phyloP scores from a whole-genome alignment of 1,139 yeast genomes.

The Yamadazyma membranifaciens region DNA sequence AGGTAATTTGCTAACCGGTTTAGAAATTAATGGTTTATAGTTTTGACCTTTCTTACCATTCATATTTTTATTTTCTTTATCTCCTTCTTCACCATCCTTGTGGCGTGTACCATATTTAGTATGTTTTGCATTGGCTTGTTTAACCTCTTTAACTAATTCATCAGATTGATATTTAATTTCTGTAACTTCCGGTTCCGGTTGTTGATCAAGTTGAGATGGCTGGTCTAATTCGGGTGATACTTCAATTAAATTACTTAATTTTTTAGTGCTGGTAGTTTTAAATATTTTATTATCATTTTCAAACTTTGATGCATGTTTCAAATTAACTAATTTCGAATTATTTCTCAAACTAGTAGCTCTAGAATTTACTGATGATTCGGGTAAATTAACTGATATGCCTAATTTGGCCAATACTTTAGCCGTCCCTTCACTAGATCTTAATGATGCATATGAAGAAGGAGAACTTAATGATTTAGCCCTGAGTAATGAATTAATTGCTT shows the following conservation, averaged over 20 bases:
- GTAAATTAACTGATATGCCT: constrained; percentile 36
- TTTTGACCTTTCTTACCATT: neutral
- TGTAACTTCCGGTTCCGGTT: too few species aligned
- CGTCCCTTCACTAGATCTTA: constrained; percentile 27
- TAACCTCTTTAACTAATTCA: neutral
- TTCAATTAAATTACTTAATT: constrained; percentile 34
- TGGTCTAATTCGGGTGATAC: constrained; percentile 19
- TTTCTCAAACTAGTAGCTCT: neutral
- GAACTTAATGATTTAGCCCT: constrained; percentile 40
- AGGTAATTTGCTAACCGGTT: constrained; percentile 8
- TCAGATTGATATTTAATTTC: neutral
- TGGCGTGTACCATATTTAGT: neutral
- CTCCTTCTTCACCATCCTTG: neutral
- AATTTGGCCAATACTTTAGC: constrained; percentile 41
- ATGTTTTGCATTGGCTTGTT: neutral
- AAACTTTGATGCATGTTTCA: constrained; percentile 15
- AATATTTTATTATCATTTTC: constrained; percentile 13
- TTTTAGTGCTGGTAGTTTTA: constrained; percentile 47
- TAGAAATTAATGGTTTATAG: constrained; percentile 5
- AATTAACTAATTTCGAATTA: neutral
- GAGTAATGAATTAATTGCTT: constrained; percentile 27
- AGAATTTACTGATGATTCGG: neutral
- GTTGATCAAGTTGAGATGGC: neutral
- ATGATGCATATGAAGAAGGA: constrained; percentile 25
- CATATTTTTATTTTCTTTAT: neutral